Conservation (phyloP, 495 filamentous ascomycete species). For the Penicillium turbatum region DNA sequence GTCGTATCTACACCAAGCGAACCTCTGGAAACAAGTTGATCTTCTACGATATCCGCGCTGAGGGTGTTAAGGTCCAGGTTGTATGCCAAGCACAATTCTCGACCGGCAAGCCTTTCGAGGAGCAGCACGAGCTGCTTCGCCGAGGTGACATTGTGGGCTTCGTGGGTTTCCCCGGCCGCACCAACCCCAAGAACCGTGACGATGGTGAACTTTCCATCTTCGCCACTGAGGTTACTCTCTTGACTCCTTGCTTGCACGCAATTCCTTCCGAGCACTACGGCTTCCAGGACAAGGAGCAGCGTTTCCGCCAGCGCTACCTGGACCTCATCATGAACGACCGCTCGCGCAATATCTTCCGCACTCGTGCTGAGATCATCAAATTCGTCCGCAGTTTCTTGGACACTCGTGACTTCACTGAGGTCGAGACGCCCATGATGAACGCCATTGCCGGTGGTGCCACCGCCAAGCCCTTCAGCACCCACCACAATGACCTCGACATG, state of each 20-base stretch:
- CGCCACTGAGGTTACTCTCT: slow-evolving; percentile 74
- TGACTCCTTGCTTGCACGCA: slow-evolving; percentile 90
- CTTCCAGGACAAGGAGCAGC: slow-evolving; percentile 89
- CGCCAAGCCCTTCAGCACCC: slow-evolving; percentile 89
- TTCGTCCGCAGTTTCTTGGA: slow-evolving; percentile 89
- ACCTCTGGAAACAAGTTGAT: slow-evolving; percentile 75
- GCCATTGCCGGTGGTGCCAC: slow-evolving; percentile 93
- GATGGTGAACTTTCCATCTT: slow-evolving; percentile 93
- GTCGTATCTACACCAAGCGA: slow-evolving; percentile 86
- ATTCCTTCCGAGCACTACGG: slow-evolving; percentile 89
- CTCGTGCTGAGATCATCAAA: slow-evolving; percentile 75
- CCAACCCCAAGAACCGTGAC: slow-evolving; percentile 79
- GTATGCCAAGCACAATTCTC: slow-evolving; percentile 81
- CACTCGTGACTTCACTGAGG: slow-evolving; percentile 77
- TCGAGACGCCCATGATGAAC: slow-evolving; percentile 99
- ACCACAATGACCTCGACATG: slow-evolving; percentile 91
- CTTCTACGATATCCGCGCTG: slow-evolving; percentile 88
- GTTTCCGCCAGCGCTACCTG: slow-evolving; percentile 86
- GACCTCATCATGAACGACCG: slow-evolving; percentile 94
- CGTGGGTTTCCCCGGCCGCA: slow-evolving; percentile 83
- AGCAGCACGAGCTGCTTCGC: slow-evolving; percentile 86
- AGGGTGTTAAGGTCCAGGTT: slow-evolving; percentile 82
- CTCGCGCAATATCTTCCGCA: slow-evolving; percentile 74
- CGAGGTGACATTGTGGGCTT: slow-evolving; percentile 91
- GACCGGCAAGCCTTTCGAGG: slow-evolving; percentile 60